Base-by-base conservation (phyloP, 73 alveolate genomes). In the Halteria grandinella region DNA sequence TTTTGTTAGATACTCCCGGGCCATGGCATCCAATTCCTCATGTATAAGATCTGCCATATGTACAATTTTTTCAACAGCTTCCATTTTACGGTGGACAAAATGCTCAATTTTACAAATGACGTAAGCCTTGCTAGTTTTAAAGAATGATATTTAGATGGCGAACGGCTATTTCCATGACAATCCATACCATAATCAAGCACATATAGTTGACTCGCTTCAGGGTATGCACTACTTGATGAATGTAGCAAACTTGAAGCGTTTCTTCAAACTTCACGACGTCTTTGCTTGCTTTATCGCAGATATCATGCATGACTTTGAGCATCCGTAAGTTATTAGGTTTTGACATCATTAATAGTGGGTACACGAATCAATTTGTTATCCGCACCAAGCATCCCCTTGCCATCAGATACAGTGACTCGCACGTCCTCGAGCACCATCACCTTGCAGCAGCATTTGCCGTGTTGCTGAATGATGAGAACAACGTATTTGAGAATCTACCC, bases 381-480 rank as follows among this genome's bases (percentile, higher is more conserved):
- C 52, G 94, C 25, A 91, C 96, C 3, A 91, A 89, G 80, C 93
- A 88, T 59, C 94, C 94, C 2, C 36, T 88, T 1, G 97, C 97
- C 8, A 75, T 91, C 27, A 53, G 97, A 50, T 91, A 91, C 49
- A 83, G 85, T 57, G 97, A 92, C 44, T 39, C 34, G 32, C 79
- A 92, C 23, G 96, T 91, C 21, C 50, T 92, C 28, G 98, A 92
- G 51, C 85, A 92, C 53, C 95, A 92, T 64, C 98, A 92, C 66
- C 79, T 91, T 20, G 95, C 97, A 17, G 92, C 93, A 28, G 83
- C 95, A 17, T 91, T 91, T 52, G 24, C 64, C 12, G 59, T 87
- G 14, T 44, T 91, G 53, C 52, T 82, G 11, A 11, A 36, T 36
- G 47, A 36, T 11, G 93, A 87, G 0, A 37, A 62, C 37, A 86